Percentiles rank a stretch among this genome's conserved stretches.
These are phyloP conservation scores for Naganishia randhawae DNA, from an alignment of 768 basidiomycete genomes.

Conservation along the genomic window DNA sequence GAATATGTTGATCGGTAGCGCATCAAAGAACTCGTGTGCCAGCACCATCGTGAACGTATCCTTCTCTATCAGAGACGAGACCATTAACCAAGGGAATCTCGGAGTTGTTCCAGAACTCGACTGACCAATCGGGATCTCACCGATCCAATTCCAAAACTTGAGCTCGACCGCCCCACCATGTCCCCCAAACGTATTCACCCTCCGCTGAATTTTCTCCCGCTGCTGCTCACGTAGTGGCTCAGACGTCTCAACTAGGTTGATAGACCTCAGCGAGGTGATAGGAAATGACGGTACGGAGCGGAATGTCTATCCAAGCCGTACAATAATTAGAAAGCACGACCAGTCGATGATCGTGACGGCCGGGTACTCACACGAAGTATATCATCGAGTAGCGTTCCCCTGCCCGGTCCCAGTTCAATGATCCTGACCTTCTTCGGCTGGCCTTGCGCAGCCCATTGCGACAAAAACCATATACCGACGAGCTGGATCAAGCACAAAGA, in stretches of 20 bases:
- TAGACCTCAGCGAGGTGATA: constrained; percentile 50
- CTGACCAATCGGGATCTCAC: constrained; percentile 59
- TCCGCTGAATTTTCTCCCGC: constrained; percentile 54
- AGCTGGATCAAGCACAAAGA: constrained; percentile 57
- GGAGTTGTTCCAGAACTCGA: not conserved
- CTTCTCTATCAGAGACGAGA: constrained; percentile 29
- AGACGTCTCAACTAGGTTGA: constrained; percentile 82
- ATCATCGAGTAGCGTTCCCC: constrained; percentile 87
- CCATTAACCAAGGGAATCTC: not conserved
- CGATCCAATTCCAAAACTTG: constrained; percentile 70
- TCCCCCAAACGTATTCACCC: constrained; percentile 29
- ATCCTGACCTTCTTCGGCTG: constrained; percentile 60
- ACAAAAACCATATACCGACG: constrained; percentile 77
- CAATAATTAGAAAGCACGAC: not conserved
- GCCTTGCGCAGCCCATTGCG: constrained; percentile 65
- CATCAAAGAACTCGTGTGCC: constrained; percentile 98
- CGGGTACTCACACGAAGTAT: constrained; percentile 65
- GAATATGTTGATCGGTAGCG: constrained; percentile 82
- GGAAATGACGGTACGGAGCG: constrained; percentile 35
- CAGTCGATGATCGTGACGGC: not conserved
- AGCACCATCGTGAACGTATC: constrained; percentile 73
- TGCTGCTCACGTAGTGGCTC: constrained; percentile 64
- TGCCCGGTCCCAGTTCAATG: constrained; percentile 88
- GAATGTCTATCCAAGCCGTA: constrained; percentile 34
- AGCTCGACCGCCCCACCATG: constrained; percentile 45